These are phyloP conservation scores for Solanum okadae DNA, from an alignment of 257 asterid species.

Conservation along the genomic window DNA sequence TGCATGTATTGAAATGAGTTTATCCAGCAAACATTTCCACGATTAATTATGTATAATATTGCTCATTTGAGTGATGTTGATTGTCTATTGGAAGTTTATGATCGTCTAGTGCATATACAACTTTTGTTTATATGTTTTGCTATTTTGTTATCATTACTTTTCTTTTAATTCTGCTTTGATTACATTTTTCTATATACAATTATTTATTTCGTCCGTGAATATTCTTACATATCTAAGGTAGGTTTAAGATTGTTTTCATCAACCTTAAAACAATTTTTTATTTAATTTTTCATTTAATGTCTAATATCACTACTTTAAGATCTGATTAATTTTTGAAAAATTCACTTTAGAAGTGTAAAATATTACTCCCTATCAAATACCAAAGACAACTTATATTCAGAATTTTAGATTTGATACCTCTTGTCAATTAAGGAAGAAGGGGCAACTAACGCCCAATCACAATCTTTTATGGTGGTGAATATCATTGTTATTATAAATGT, in stretches of 20 bases:
- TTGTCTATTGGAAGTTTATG: too few relatives aligned
- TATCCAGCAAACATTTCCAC: too few relatives aligned
- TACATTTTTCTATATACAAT: too few relatives aligned
- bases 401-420: not conserved
- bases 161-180: not conserved
- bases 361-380: not conserved
- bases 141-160: fast-evolving
- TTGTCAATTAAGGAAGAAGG: too few relatives aligned
- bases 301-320: not conserved
- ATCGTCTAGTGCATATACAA: too few relatives aligned
- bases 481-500: not conserved
- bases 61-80: too few relatives aligned
- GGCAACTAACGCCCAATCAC: not conserved
- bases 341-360: not conserved
- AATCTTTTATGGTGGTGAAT: not conserved
- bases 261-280: not conserved
- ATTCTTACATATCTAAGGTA: too few relatives aligned
- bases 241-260: not conserved
- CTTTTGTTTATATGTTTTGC: not conserved
- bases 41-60: too few relatives aligned
- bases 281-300: not conserved
- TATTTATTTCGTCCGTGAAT: too few relatives aligned
- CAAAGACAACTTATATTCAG: not conserved
- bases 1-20: not conserved
- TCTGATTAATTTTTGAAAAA: not conserved